Evolutionary conservation across 305 asterid species (phyloP).

Genomic region (Fraxinus dipetala): DNA sequence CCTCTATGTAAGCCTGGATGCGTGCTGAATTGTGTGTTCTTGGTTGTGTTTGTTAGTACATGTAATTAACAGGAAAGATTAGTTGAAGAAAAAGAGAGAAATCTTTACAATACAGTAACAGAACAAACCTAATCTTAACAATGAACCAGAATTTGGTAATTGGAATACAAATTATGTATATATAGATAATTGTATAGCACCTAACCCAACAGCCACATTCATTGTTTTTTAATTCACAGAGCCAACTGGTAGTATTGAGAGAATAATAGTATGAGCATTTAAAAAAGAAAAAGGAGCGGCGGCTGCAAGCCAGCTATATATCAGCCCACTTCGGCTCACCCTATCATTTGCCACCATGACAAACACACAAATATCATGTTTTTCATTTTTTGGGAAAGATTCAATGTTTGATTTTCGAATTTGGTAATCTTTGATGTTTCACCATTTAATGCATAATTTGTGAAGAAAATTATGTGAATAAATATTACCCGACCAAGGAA

Average conservation of each 20-base stretch:
- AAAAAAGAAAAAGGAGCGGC: background rate
- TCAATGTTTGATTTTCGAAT: background rate
- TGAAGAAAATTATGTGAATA: background rate
- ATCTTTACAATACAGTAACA: slow-evolving; percentile 18
- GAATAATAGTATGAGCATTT: background rate
- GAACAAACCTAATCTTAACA: slow-evolving; percentile 23
- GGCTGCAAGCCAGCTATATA: background rate
- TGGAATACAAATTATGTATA: background rate
- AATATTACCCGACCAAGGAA: background rate
- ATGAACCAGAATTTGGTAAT: slow-evolving; percentile 18
- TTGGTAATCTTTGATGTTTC: background rate
- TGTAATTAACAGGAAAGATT: slow-evolving; percentile 20
- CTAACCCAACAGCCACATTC: slow-evolving; percentile 27
- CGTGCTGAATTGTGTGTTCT: slow-evolving; percentile 17
- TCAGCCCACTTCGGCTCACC: background rate
- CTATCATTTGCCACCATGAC: background rate
- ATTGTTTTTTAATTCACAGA: background rate
- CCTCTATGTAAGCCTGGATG: background rate
- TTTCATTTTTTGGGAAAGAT: background rate
- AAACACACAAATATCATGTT: background rate
- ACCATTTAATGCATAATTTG: background rate
- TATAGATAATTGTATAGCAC: slow-evolving; percentile 11
- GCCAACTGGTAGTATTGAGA: background rate
- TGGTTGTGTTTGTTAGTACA: slow-evolving; percentile 5
- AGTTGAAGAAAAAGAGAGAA: background rate